These are phyloP conservation scores for Epichloe hybrida DNA, from an alignment of 2,329 filamentous ascomycete genomes.

Conservation along the genomic window DNA sequence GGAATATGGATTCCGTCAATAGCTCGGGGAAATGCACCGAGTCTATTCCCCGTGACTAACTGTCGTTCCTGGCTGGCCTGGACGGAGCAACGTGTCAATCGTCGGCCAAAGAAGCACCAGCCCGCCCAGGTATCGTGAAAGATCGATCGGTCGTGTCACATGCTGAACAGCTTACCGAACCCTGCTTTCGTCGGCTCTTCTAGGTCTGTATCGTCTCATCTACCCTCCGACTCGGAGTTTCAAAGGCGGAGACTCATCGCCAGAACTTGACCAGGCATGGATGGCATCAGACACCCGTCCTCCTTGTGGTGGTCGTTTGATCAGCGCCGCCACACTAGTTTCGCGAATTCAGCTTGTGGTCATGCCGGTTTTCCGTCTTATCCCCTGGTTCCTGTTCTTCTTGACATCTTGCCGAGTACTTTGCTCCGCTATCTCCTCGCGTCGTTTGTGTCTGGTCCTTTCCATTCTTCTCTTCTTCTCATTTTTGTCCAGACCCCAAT, in stretches of 20 bases:
- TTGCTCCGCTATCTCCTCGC: constrained; percentile 17
- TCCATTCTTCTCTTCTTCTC: constrained; percentile 12
- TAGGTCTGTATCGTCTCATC: not conserved
- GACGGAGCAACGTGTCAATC: too few relatives aligned
- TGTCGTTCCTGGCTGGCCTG: too few relatives aligned
- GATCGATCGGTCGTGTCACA: not conserved
- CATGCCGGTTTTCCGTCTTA: constrained; percentile 17
- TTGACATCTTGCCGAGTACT: constrained; percentile 24
- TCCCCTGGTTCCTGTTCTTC: constrained; percentile 18
- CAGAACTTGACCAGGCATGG: too few relatives aligned
- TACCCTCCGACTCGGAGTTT: too few relatives aligned
- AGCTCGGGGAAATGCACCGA: too few relatives aligned
- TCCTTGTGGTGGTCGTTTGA: not conserved
- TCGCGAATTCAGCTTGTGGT: constrained; percentile 10
- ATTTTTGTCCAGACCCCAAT: constrained; percentile 19
- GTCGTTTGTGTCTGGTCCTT: constrained; percentile 33
- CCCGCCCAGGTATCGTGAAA: not conserved
- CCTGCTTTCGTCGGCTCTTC: not conserved
- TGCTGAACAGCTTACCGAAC: not conserved
- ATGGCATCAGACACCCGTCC: not conserved
- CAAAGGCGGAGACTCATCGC: too few relatives aligned
- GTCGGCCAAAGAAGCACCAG: not conserved
- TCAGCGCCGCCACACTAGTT: not conserved
- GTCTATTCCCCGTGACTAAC: too few relatives aligned
- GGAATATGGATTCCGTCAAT: too few relatives aligned